Conservation (phyloP, 208 protist species). For the Acanthamoeba triangularis region DNA sequence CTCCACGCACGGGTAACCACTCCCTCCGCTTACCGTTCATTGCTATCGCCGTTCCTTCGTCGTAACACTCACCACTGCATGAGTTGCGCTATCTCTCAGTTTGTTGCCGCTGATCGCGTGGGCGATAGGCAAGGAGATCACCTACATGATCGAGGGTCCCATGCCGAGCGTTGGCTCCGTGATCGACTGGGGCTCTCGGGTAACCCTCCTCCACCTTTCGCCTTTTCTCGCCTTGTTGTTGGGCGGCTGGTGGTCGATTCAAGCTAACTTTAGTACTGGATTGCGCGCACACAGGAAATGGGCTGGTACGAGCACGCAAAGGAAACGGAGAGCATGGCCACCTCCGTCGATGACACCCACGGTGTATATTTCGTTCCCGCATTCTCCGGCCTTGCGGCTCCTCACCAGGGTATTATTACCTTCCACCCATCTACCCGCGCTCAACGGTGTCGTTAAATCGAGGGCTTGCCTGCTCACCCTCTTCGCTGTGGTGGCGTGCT, state of each 20-base stretch:
- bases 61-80: not conserved
- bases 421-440: too few species aligned
- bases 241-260: not conserved
- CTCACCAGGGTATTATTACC: slow-evolving; percentile 90
- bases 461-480: slow-evolving; percentile 42
- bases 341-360: slow-evolving; percentile 72
- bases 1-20: slow-evolving; percentile 37
- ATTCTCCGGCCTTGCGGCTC: slow-evolving; percentile 79
- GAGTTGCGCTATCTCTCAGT: not conserved
- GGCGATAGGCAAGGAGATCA: slow-evolving; percentile 77
- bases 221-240: not conserved
- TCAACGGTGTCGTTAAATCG: slow-evolving; percentile 48
- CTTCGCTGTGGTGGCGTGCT: not conserved
- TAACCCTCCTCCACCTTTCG: not conserved
- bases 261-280: not conserved
- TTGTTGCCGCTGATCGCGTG: slow-evolving; percentile 84
- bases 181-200: slow-evolving; percentile 71
- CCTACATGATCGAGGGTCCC: slow-evolving; percentile 83
- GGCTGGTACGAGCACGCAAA: slow-evolving; percentile 74
- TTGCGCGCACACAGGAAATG: slow-evolving; percentile 46
- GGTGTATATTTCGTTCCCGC: slow-evolving; percentile 82
- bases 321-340: slow-evolving; percentile 77
- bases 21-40: not conserved
- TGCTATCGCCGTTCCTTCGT: not conserved
- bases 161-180: slow-evolving; percentile 68